These are phyloP conservation scores for Botrytis deweyae DNA, from an alignment of 2,329 filamentous ascomycete species.

Conservation along the genomic window DNA sequence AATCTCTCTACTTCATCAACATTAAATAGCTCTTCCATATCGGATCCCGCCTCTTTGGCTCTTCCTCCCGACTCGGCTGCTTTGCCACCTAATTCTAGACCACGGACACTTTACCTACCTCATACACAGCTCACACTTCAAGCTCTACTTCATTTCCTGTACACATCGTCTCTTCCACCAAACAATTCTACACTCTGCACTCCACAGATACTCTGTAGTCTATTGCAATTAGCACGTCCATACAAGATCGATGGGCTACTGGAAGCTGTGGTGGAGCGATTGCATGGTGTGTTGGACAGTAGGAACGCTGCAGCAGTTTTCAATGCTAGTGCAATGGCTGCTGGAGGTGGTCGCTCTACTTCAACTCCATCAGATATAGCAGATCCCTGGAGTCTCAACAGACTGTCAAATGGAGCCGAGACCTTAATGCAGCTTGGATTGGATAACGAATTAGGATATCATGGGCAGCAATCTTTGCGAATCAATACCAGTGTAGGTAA, in stretches of 20 bases:
- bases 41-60: conserved; percentile 21
- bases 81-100: conserved; percentile 64
- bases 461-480: conserved; percentile 42
- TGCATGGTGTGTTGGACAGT: conserved; percentile 86
- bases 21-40: conserved; percentile 38
- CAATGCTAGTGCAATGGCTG: conserved; percentile 97
- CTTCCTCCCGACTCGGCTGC: conserved; percentile 45
- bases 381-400: conserved; percentile 47
- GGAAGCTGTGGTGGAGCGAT: conserved; percentile 86
- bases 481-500: conserved; percentile 51
- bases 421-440: conserved; percentile 28
- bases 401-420: conserved; percentile 20
- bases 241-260: conserved; percentile 91
- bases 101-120: conserved; percentile 85
- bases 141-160: conserved; percentile 87
- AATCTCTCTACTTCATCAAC: conserved; percentile 50
- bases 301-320: conserved; percentile 95
- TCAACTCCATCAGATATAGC: conserved; percentile 50
- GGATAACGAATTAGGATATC: conserved; percentile 26
- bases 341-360: conserved; percentile 84
- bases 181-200: conserved; percentile 78
- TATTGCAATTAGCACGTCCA: conserved; percentile 87
- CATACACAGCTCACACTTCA: conserved; percentile 89
- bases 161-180: conserved; percentile 83
- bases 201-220: conserved; percentile 91